Conservation (phyloP, 441 rosid species). For the Syzygium malaccense region DNA sequence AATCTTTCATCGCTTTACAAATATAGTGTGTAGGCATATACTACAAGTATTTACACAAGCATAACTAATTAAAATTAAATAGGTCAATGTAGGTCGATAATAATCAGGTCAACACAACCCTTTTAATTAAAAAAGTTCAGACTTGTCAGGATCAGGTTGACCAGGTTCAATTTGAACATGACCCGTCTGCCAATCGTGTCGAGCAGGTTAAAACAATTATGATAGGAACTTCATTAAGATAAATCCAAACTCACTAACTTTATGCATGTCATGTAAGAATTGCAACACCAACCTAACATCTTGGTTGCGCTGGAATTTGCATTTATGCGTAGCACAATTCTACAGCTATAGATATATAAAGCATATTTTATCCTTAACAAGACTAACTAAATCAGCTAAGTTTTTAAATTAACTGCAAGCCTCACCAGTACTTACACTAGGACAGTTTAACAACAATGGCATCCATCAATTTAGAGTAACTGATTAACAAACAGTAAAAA, state of each 20-base stretch:
- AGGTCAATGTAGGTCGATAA: too few relatives aligned
- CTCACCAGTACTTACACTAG: neutral
- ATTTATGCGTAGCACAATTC: neutral
- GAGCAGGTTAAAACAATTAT: neutral
- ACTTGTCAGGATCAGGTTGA: neutral
- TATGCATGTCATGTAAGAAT: neutral
- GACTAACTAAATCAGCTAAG: neutral
- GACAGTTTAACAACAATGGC: neutral
- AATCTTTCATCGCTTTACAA: neutral
- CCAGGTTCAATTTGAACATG: neutral
- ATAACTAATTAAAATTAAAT: too few relatives aligned
- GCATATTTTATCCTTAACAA: neutral
- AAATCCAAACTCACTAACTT: neutral
- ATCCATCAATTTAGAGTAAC: neutral
- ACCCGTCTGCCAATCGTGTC: neutral
- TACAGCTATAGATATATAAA: neutral
- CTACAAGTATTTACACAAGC: too few relatives aligned
- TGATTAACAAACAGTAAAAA: neutral
- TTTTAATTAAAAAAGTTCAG: too few relatives aligned
- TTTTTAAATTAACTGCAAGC: neutral
- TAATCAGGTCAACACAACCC: too few relatives aligned
- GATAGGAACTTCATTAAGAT: neutral
- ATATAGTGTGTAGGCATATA: neutral
- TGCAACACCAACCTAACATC: neutral
- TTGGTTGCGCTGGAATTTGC: neutral